Conservation (phyloP, 1,139 yeast species). For the Schwanniomyces etchellsii region DNA sequence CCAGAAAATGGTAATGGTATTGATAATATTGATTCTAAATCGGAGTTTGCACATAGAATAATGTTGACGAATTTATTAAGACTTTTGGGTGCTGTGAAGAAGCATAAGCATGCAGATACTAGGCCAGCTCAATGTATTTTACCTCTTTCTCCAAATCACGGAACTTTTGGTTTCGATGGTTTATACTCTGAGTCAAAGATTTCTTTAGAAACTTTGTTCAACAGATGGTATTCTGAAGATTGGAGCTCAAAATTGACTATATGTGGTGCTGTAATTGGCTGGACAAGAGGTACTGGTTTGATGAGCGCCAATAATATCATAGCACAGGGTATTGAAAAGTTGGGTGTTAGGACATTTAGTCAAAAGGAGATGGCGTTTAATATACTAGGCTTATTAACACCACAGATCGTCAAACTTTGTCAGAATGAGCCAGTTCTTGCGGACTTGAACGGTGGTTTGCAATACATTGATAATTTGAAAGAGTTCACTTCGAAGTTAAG, state of each 20-base stretch:
- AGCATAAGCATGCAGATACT: constrained; percentile 81
- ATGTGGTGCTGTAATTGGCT: constrained; percentile 98
- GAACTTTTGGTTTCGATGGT: constrained; percentile 97
- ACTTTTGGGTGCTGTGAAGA: constrained; percentile 84
- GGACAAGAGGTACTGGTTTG: constrained; percentile 99
- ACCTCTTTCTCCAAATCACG: constrained; percentile 97
- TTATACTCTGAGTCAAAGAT: constrained; percentile 95
- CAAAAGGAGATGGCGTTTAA: constrained; percentile 99
- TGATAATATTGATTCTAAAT: constrained; percentile 86
- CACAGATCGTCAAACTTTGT: constrained; percentile 77
- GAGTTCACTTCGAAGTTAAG: constrained; percentile 80
- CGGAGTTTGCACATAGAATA: constrained; percentile 96
- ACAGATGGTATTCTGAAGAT: constrained; percentile 98
- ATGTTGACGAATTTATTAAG: constrained; percentile 95
- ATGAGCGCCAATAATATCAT: constrained; percentile 96
- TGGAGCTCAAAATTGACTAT: constrained; percentile 93
- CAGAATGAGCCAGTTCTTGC: constrained; percentile 96
- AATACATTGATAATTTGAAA: constrained; percentile 86
- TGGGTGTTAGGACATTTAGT: constrained; percentile 96
- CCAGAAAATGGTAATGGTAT: constrained; percentile 98
- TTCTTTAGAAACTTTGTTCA: constrained; percentile 90
- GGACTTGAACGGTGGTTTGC: constrained; percentile 97
- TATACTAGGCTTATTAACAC: constrained; percentile 87
- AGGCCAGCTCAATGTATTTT: constrained; percentile 97
- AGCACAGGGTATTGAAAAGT: constrained; percentile 94